Base-by-base conservation (phyloP, 1,284 basidiomycete genomes). In the Marasmius fiardii region DNA sequence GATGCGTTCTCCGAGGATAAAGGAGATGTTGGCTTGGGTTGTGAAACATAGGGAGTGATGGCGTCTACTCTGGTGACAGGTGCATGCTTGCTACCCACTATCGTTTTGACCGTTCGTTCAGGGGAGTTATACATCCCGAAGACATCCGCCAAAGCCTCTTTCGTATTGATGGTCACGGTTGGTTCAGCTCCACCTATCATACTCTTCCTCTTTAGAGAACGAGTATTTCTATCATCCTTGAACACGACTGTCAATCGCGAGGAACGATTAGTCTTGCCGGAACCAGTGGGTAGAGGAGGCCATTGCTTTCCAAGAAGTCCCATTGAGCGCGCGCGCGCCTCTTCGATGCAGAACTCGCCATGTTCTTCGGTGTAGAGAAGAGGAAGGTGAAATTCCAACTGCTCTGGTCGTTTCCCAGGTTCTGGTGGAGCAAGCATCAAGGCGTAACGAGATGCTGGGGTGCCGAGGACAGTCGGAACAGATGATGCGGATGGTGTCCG, bases 41-140 rank as follows among this genome's bases (percentile, higher is more conserved):
- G n/a, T 23, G 16, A 20, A 23, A 18, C 18, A 72, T 43, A 72
- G 45, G 73, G 65, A 53, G 68, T 67, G 5, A 80, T 66, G 1
- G 74, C 70, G 26, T 86, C 82, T 21, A 90, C 71, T 64, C 80
- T 85, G 67, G 76, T 81, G 33, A 88, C 73, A 28, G 86, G 85
- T 1, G 85, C 86, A 65, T 89, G 80, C 64, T 89, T 90, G 62
- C 82, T 86, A 18, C 87, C 87, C 11, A 77, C 68, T 55, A 72
- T 67, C 4, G 76, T 55, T 34, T 76, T 80, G 49, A 81, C 80
- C 0, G 90, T 92, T 72, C 88, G 88, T 58, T 90, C 88, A 1
- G 89, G 90, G 7, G 88, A 90, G 68, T 96, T 95, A 69, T 93
- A 95, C 86, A 97, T 92, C 56, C 87, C 88, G 73, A 93, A 93